Evolutionary conservation across 2,329 filamentous ascomycete species (phyloP).

Genomic region (Pseudopyricularia javanii): DNA sequence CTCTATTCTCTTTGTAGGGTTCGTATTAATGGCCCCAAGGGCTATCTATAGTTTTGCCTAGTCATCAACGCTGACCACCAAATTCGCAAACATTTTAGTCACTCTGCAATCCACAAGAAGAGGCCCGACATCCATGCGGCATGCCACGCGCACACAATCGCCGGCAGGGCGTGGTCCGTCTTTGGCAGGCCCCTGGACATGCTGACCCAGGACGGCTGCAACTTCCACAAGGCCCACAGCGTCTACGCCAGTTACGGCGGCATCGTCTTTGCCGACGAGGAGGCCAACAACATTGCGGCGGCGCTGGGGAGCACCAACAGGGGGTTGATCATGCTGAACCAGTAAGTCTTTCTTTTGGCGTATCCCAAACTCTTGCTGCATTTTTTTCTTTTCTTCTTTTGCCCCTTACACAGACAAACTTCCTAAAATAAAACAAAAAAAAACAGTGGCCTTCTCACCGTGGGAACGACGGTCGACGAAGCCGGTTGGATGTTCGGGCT

Average conservation of each 20-base stretch:
- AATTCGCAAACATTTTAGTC: conserved; percentile 41
- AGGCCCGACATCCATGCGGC: conserved; percentile 42
- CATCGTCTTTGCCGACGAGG: neutral
- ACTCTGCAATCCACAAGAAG: conserved; percentile 42
- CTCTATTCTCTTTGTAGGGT: neutral
- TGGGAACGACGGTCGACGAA: conserved; percentile 8
- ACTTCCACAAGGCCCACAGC: neutral
- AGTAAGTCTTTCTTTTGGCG: too few species aligned
- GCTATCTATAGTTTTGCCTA: too few species aligned
- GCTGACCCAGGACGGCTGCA: conserved; percentile 41
- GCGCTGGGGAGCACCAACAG: neutral
- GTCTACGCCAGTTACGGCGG: neutral
- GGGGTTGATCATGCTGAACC: neutral
- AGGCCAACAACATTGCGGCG: neutral
- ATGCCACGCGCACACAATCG: conserved; percentile 43
- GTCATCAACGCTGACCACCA: neutral
- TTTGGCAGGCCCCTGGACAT: conserved; percentile 46
- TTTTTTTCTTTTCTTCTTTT: too few species aligned
- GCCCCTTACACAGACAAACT: too few species aligned
- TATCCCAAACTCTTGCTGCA: too few species aligned
- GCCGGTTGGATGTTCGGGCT: neutral
- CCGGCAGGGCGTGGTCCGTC: conserved; percentile 43
- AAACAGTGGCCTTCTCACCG: conserved; percentile 21
- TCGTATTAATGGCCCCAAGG: too few species aligned
- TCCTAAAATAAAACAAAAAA: too few species aligned